A percentile compares a stretch with the other conserved stretches of the same genome.
phyloP scores from a whole-genome alignment of 352 stramenopile genomes.

The Phytophthora meadii region DNA sequence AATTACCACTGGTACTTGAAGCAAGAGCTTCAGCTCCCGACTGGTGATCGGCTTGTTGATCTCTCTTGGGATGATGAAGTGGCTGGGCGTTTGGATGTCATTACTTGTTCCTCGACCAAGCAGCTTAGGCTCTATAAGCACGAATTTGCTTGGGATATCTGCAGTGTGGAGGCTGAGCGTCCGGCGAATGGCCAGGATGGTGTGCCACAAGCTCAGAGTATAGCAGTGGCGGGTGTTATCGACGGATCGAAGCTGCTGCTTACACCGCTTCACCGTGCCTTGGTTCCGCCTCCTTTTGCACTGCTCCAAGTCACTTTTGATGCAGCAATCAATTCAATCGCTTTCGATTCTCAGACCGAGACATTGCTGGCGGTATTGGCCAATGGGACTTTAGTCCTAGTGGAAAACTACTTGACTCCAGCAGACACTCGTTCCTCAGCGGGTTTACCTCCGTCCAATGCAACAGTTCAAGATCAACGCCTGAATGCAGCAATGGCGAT shows the following conservation, averaged over 20 bases:
- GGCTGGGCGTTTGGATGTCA: constrained; percentile 44
- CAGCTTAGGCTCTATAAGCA: constrained; percentile 44
- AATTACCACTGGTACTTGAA: constrained; percentile 91
- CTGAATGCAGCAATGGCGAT: constrained; percentile 6
- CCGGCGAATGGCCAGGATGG: background rate
- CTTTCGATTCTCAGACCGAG: constrained; percentile 58
- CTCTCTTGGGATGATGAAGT: constrained; percentile 70
- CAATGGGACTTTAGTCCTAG: constrained; percentile 49
- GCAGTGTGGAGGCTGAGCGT: constrained; percentile 28
- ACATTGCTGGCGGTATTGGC: constrained; percentile 48
- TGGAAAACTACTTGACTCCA: constrained; percentile 52
- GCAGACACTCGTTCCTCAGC: constrained; percentile 16
- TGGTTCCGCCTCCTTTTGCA: constrained; percentile 76
- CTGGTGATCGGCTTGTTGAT: constrained; percentile 29
- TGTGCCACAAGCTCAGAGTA: constrained; percentile 19
- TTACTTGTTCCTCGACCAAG: constrained; percentile 26
- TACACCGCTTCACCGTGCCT: constrained; percentile 68
- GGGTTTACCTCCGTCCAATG: constrained; percentile 20
- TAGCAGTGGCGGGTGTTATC: constrained; percentile 62
- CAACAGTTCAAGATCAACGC: background rate
- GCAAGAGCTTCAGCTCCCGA: constrained; percentile 52
- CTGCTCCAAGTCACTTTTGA: constrained; percentile 51
- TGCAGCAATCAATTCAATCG: constrained; percentile 55
- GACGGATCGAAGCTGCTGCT: constrained; percentile 67
- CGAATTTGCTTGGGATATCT: constrained; percentile 64